Conservation (phyloP, 176 grass and related monocot species). For the Triticum monococcum region DNA sequence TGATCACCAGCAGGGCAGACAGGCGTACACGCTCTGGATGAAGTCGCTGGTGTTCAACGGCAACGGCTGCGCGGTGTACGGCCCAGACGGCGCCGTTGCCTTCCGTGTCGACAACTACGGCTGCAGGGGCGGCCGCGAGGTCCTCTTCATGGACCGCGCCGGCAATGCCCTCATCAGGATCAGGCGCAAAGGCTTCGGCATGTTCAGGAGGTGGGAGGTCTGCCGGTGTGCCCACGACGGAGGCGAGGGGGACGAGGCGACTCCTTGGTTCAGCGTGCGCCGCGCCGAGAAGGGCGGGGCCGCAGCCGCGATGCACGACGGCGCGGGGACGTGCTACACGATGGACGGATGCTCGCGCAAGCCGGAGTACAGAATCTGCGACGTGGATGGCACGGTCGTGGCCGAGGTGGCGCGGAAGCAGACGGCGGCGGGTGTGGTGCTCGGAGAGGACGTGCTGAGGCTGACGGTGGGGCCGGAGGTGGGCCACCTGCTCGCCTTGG, state of each 20-base stretch:
- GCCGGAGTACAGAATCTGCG: constrained; percentile 43
- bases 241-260: neutral
- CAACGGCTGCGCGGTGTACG: constrained; percentile 73
- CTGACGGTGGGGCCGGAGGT: constrained; percentile 39
- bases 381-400: neutral
- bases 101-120: constrained; percentile 86
- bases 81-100: constrained; percentile 53
- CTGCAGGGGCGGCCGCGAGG: constrained; percentile 47
- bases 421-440: constrained; percentile 44
- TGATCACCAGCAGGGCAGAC: accelerated
- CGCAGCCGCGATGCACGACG: constrained; percentile 16
- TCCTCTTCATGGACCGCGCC: constrained; percentile 64
- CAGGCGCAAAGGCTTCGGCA: constrained; percentile 35
- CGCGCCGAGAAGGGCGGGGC: neutral
- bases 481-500: constrained; percentile 54
- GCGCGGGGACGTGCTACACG: constrained; percentile 26
- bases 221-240: neutral
- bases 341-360: constrained; percentile 28
- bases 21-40: constrained; percentile 76
- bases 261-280: constrained; percentile 54
- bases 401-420: constrained; percentile 51
- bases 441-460: constrained; percentile 69
- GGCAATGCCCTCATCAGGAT: constrained; percentile 52
- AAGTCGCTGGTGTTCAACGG: constrained; percentile 82
- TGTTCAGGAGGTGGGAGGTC: constrained; percentile 42